A percentile compares a stretch with the other conserved stretches of the same genome.
Evolutionary conservation across 2,329 filamentous ascomycete genomes (phyloP).

Genomic region (Plenodomus biglobosus): DNA sequence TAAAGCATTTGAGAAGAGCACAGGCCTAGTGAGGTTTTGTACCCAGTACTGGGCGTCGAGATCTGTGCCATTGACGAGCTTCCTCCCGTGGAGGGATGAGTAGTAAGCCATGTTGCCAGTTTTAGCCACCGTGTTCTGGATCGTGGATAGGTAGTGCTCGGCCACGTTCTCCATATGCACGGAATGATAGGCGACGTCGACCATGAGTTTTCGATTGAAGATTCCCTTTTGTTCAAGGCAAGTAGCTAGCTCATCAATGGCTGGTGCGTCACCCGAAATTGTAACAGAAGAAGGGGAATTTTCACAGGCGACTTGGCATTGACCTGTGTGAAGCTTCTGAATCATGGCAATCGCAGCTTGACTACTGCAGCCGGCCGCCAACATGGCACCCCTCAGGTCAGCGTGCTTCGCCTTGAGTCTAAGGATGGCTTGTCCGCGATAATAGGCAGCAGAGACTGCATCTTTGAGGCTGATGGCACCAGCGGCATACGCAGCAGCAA

Average conservation of each 20-base stretch:
- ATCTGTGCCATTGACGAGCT: neutral
- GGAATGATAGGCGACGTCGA: slow-evolving; percentile 33
- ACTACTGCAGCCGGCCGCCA: slow-evolving; percentile 22
- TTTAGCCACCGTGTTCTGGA: too few species aligned
- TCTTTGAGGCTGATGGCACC: slow-evolving; percentile 13
- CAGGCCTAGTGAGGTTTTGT: slow-evolving; percentile 21
- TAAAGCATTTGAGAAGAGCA: slow-evolving; percentile 18
- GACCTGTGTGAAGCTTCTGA: neutral
- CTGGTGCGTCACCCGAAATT: slow-evolving; percentile 18
- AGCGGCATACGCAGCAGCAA: slow-evolving; percentile 30
- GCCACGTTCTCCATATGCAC: slow-evolving; percentile 19
- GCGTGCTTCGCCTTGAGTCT: slow-evolving; percentile 10
- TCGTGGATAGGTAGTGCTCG: neutral
- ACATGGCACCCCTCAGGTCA: slow-evolving; percentile 20
- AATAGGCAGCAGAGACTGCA: slow-evolving; percentile 18
- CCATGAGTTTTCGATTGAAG: slow-evolving; percentile 16
- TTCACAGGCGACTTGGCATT: slow-evolving; percentile 19
- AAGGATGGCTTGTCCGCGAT: slow-evolving; percentile 15
- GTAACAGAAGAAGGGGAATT: slow-evolving; percentile 30
- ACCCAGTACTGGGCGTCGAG: slow-evolving; percentile 16
- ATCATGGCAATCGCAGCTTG: too few species aligned
- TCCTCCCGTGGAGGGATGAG: slow-evolving; percentile 5
- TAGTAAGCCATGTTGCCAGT: slow-evolving; percentile 1
- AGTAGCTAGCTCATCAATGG: slow-evolving; percentile 46
- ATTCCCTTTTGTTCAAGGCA: slow-evolving; percentile 1